Conservation (phyloP, 768 basidiomycete genomes). For the Lepiota subincarnata region DNA sequence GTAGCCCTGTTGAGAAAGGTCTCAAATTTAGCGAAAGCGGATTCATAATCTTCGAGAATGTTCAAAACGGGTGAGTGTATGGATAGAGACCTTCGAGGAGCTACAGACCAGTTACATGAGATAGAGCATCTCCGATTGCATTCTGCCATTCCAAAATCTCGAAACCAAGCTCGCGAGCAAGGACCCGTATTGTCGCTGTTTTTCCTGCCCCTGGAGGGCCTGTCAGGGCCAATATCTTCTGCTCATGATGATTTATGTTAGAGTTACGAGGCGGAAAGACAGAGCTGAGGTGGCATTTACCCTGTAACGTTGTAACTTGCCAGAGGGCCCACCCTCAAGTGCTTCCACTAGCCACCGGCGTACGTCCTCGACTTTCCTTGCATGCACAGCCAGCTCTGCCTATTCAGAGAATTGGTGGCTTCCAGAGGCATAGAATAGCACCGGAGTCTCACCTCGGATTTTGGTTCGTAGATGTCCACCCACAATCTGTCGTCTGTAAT, state of each 20-base stretch:
- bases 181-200: slow-evolving; percentile 76
- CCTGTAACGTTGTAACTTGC: slow-evolving; percentile 66
- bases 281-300: slow-evolving; percentile 37
- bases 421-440: not conserved
- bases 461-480: slow-evolving; percentile 64
- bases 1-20: slow-evolving; percentile 70
- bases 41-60: slow-evolving; percentile 34
- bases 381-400: slow-evolving; percentile 77
- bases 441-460: slow-evolving; percentile 40
- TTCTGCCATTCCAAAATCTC: slow-evolving; percentile 88
- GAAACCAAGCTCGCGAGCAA: slow-evolving; percentile 70
- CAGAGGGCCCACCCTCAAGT: slow-evolving; percentile 60
- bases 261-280: not conserved
- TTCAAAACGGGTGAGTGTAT: not conserved
- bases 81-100: not conserved
- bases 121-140: slow-evolving; percentile 47
- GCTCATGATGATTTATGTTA: not conserved
- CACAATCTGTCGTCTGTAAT: slow-evolving; percentile 42
- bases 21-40: slow-evolving; percentile 64
- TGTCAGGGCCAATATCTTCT: slow-evolving; percentile 83
- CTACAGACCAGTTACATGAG: slow-evolving; percentile 19
- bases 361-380: slow-evolving; percentile 74
- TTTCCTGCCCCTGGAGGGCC: slow-evolving; percentile 92
- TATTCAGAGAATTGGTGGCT: slow-evolving; percentile 21
- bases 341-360: slow-evolving; percentile 73